Conservation (phyloP, 352 stramenopile species). For the Globisporangium paroecandrum region DNA sequence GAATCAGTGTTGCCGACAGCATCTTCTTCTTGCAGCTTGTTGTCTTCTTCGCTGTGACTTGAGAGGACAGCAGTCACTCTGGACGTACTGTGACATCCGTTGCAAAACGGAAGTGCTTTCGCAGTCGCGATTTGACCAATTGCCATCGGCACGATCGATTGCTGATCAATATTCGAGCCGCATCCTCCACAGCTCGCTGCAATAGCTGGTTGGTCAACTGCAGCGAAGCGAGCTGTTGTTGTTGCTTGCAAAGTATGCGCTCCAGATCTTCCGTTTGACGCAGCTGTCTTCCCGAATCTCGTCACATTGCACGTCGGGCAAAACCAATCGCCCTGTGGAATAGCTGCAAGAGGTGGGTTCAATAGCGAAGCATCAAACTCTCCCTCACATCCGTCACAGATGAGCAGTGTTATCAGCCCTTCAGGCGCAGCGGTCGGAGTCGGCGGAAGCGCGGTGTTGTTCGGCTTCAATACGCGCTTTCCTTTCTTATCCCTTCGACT, state of each 20-base stretch:
- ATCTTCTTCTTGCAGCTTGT: not conserved
- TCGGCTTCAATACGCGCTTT: not conserved
- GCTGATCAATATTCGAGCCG: not conserved
- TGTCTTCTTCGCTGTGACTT: not conserved
- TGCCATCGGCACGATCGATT: not conserved
- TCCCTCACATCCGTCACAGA: conserved; percentile 69
- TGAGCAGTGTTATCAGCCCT: conserved; percentile 37
- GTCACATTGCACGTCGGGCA: conserved; percentile 18
- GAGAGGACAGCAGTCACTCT: not conserved
- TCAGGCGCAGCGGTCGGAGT: not conserved
- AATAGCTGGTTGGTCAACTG: not conserved
- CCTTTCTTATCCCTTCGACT: conserved; percentile 4
- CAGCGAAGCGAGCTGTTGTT: not conserved
- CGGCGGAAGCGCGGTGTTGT: not conserved
- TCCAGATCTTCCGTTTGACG: not conserved
- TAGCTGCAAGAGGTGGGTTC: conserved; percentile 31
- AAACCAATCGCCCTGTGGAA: conserved; percentile 55
- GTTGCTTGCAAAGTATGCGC: not conserved
- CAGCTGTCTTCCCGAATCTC: not conserved
- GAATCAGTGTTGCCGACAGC: not conserved
- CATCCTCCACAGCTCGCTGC: not conserved
- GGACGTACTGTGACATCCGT: not conserved
- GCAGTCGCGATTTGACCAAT: not conserved
- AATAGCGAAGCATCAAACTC: conserved; percentile 54
- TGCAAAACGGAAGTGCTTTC: not conserved